phyloP scores from a whole-genome alignment of 176 grass and related monocot genomes.

The Sorghum bicolor region Sorghum_bicolor_NCBIv3 NC_012870.2:14437501-14438000 shows the following conservation, averaged over 20 bases:
- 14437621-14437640: background rate
- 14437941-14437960: conserved; percentile 4
- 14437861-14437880: background rate
- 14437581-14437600: conserved; percentile 85
- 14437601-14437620: conserved; percentile 61
- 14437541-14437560: conserved; percentile 92
- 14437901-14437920: conserved; percentile 49
- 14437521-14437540: conserved; percentile 68
- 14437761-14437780: background rate
- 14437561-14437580: conserved; percentile 97
- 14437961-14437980: conserved; percentile 2
- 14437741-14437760: background rate
- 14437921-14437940: conserved; percentile 68
- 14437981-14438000: background rate
- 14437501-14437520: conserved; percentile 72
- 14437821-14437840: background rate
- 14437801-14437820: background rate
- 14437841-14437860: background rate
- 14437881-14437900: conserved; percentile 30
- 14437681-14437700: background rate
- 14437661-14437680: background rate
- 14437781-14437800: background rate
- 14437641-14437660: background rate
- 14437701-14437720: background rate
- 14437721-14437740: background rate